Conservation (phyloP, 108 stramenopile genomes). For the Bacterosira constricta region DNA sequence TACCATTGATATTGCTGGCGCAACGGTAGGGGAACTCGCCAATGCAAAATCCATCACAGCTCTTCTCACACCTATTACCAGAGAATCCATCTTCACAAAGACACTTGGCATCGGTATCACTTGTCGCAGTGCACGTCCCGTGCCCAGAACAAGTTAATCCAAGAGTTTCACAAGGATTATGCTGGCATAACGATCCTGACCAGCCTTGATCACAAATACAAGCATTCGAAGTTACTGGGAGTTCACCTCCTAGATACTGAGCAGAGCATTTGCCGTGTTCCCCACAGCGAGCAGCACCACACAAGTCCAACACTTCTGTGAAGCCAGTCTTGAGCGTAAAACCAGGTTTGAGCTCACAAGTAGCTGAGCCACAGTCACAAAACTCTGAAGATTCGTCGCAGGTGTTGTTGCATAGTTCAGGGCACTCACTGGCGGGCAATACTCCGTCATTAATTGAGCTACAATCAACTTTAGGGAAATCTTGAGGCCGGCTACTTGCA, state of each 20-base stretch:
- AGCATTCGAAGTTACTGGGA: slow-evolving; percentile 22
- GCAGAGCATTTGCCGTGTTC: slow-evolving; percentile 55
- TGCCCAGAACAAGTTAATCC: slow-evolving; percentile 32
- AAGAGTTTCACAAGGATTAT: slow-evolving; percentile 30
- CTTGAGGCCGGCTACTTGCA: slow-evolving; percentile 6
- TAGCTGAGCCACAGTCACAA: slow-evolving; percentile 63
- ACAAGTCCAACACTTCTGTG: slow-evolving; percentile 48
- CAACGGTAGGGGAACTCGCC: slow-evolving; percentile 25
- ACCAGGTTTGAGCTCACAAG: slow-evolving; percentile 57
- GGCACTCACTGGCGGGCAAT: slow-evolving; percentile 46
- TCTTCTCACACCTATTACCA: slow-evolving; percentile 35
- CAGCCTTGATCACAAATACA: slow-evolving; percentile 53
- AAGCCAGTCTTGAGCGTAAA: no score
- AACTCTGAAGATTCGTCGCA: slow-evolving; percentile 36
- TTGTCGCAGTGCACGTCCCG: slow-evolving; percentile 35
- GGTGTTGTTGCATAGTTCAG: slow-evolving; percentile 27
- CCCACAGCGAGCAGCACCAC: slow-evolving; percentile 54
- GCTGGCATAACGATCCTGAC: slow-evolving; percentile 44
- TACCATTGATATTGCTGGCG: slow-evolving; percentile 5
- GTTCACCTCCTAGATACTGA: slow-evolving; percentile 48
- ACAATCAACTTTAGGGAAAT: slow-evolving; percentile 29
- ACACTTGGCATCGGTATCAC: slow-evolving; percentile 28
- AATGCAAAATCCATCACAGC: slow-evolving; percentile 38
- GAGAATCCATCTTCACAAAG: slow-evolving; percentile 41
- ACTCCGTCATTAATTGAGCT: slow-evolving; percentile 14